phyloP scores from a whole-genome alignment of 169 alveolate species.

The Theileria parva region DNA sequence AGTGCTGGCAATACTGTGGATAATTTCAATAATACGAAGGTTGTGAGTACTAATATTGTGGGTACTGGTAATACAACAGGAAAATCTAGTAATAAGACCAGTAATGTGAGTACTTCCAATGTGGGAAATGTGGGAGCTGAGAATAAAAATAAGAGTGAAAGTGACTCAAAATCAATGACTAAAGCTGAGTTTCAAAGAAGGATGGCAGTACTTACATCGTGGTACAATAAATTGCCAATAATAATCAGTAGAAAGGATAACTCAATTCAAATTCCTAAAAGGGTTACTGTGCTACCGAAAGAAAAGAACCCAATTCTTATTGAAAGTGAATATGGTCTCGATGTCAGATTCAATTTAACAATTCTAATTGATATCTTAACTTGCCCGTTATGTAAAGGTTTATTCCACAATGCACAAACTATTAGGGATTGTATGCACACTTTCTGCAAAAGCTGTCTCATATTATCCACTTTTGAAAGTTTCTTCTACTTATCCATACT shows the following conservation, averaged over 20 bases:
- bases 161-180: neutral
- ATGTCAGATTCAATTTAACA: conserved; percentile 49
- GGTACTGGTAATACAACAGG: neutral
- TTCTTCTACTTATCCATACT: neutral
- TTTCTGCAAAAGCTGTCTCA: conserved; percentile 70
- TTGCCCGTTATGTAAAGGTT: conserved; percentile 67
- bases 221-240: conserved; percentile 19
- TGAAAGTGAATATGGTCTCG: conserved; percentile 28
- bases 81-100: too few relatives aligned
- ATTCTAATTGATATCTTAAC: conserved; percentile 54
- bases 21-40: too few relatives aligned
- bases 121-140: neutral
- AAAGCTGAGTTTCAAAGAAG: conserved; percentile 26
- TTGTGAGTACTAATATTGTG: neutral
- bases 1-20: too few relatives aligned
- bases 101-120: neutral
- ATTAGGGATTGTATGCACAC: conserved; percentile 74
- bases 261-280: neutral
- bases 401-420: conserved; percentile 70
- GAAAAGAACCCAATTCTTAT: conserved; percentile 7
- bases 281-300: neutral
- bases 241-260: neutral
- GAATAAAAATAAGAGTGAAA: neutral
- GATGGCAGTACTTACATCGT: neutral
- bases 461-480: conserved; percentile 44